Percentiles rank a stretch among this genome's conserved stretches.
Conservation (phyloP, 495 filamentous ascomycete genomes). For the Penicillium lagena region DNA sequence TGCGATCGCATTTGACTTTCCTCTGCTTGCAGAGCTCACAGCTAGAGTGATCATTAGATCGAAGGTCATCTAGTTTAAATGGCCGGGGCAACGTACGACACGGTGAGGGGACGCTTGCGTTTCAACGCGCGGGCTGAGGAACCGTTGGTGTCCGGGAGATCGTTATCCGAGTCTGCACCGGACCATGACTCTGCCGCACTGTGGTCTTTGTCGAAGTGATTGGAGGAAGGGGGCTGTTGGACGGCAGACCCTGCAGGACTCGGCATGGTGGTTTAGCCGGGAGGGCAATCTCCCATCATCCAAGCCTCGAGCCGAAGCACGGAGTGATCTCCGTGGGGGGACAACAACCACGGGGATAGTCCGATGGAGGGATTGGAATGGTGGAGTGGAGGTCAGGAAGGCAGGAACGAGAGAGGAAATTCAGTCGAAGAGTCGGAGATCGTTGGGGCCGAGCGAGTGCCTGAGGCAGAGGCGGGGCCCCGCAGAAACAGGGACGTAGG, state of each 20-base stretch:
- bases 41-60: constrained; percentile 31
- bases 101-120: constrained; percentile 39
- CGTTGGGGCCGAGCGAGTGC: constrained; percentile 2
- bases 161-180: constrained; percentile 31
- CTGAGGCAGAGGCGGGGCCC: constrained; percentile 17
- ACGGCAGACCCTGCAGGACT: constrained; percentile 20
- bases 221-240: constrained; percentile 19
- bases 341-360: constrained; percentile 8
- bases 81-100: constrained; percentile 29
- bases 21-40: constrained; percentile 80
- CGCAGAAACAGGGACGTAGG: too few species aligned
- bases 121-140: constrained; percentile 27
- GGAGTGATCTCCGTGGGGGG: constrained; percentile 2
- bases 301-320: constrained; percentile 4
- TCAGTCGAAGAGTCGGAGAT: constrained; percentile 4
- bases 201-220: constrained; percentile 24
- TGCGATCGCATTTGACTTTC: constrained; percentile 80
- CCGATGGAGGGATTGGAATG: constrained; percentile 1
- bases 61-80: background rate
- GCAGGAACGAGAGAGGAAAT: constrained; percentile 7
- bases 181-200: constrained; percentile 35
- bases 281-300: constrained; percentile 19
- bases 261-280: constrained; percentile 39
- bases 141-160: constrained; percentile 22
- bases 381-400: background rate